Evolutionary conservation across 495 filamentous ascomycete species (phyloP).

Genomic region (Trichoderma virens): DNA sequence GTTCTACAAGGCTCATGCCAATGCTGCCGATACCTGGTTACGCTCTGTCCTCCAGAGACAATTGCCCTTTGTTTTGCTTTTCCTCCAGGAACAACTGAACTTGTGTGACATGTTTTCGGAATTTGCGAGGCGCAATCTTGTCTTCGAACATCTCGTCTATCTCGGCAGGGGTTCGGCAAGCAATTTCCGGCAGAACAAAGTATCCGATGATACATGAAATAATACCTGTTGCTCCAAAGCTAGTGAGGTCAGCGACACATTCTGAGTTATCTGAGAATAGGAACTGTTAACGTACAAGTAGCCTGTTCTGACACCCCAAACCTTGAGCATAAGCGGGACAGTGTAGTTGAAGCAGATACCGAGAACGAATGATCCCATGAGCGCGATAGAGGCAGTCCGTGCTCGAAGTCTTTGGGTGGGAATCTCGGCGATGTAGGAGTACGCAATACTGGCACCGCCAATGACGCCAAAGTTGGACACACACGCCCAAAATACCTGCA

Average conservation of each 20-base stretch:
- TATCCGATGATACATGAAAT: slow-evolving; percentile 28
- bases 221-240: slow-evolving; percentile 28
- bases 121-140: slow-evolving; percentile 8
- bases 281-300: slow-evolving; percentile 7
- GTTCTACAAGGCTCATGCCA: too few species aligned
- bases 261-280: not conserved
- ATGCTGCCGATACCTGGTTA: too few species aligned
- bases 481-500: slow-evolving; percentile 9
- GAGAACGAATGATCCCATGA: slow-evolving; percentile 8
- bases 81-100: slow-evolving; percentile 9
- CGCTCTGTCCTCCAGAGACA: too few species aligned
- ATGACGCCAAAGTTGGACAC: slow-evolving; percentile 11
- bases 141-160: slow-evolving; percentile 31
- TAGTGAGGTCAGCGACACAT: slow-evolving; percentile 12
- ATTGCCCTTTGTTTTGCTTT: not conserved
- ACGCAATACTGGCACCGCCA: slow-evolving; percentile 10
- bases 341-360: slow-evolving; percentile 10
- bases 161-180: slow-evolving; percentile 29
- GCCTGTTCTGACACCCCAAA: slow-evolving; percentile 3
- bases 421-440: slow-evolving; percentile 11
- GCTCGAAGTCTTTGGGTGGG: slow-evolving; percentile 8
- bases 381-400: slow-evolving; percentile 8
- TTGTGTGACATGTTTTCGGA: slow-evolving; percentile 10
- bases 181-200: slow-evolving; percentile 33
- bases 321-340: slow-evolving; percentile 8